Conservation (phyloP, 1,284 basidiomycete genomes). For the Cryptococcus sp. region DNA sequence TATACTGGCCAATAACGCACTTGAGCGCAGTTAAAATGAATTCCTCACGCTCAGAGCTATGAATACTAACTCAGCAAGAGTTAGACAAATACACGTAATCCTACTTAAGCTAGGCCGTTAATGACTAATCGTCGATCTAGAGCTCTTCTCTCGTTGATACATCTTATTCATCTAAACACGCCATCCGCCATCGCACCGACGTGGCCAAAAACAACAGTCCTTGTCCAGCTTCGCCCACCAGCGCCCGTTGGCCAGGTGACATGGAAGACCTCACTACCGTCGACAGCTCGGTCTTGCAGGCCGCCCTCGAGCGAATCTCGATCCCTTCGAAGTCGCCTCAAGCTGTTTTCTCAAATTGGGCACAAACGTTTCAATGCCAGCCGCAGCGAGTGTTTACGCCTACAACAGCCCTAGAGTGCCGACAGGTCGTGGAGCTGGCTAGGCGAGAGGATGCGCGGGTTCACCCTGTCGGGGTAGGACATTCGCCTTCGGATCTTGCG, state of each 20-base stretch:
- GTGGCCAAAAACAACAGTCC: no score
- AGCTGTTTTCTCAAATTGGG: constrained; percentile 55
- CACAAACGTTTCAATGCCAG: constrained; percentile 52
- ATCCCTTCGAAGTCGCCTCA: constrained; percentile 27
- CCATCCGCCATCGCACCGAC: no score
- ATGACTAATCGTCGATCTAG: no score
- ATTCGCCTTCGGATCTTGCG: constrained; percentile 87
- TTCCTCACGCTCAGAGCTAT: no score
- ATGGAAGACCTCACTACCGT: constrained; percentile 7
- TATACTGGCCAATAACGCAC: no score
- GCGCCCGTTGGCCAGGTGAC: background rate
- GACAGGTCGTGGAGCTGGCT: constrained; percentile 77
- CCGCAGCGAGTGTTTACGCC: constrained; percentile 69
- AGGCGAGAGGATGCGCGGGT: constrained; percentile 67
- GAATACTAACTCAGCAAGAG: no score
- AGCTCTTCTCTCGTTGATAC: no score
- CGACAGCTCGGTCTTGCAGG: constrained; percentile 16
- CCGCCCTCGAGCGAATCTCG: constrained; percentile 29
- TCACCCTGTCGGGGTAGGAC: constrained; percentile 83
- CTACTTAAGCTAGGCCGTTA: no score
- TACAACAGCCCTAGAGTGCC: constrained; percentile 66
- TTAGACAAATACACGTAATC: no score
- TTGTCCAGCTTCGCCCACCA: background rate
- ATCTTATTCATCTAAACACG: no score
- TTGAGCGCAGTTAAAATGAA: no score